Evolutionary conservation across 331 rosid species (phyloP), one percentile per base, ranked within the genome.

Genomic region (Rhamnella rubrinervis): DNA sequence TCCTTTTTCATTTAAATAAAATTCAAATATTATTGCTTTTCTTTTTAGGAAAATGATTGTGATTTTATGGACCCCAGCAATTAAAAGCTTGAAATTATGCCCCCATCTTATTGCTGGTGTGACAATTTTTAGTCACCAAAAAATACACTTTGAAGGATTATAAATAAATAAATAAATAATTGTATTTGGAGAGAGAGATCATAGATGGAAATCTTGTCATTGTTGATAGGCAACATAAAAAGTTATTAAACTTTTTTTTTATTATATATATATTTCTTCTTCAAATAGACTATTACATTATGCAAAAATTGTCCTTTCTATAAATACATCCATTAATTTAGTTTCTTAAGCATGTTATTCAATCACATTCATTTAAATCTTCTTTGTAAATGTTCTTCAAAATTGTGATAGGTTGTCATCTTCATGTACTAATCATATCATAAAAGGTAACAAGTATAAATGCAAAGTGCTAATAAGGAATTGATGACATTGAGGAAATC

Each of bases 131-230:
- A 31, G 17, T 31, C 49, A 4, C 44, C 23, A 31, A 28, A 52
- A 52, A 23, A 52, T 28, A 17, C 50, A 51, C 4, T 26, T 26
- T 67, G 26, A 19, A 49, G 50, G 5, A 31, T 31, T 31, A 31
- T 2, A 31, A 31, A 31, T 31, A 3, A 31, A 28, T 1, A 28
- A 28, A 3, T 31, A 31, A 31, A 31, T 23, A 31, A 52, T 53
- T 13, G 49, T 52, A n/a, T 50, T 47, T 21, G 51, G 49, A 44
- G 18, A 55, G 37, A 67, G 19, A 67, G 61, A n/a, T 52, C 6
- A 67, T 35, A 67, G 61, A n/a, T 52, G 11, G 35, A 26, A 67
- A 52, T 28, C 60, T 51, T 66, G 71, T 28, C 71, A 66, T 66
- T 52, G 52, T 35, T 66, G 60, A 11, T 66, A 44, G 71, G 35